Base-by-base conservation (phyloP, 1,139 yeast species). In the Ogataea hybrid region DNA sequence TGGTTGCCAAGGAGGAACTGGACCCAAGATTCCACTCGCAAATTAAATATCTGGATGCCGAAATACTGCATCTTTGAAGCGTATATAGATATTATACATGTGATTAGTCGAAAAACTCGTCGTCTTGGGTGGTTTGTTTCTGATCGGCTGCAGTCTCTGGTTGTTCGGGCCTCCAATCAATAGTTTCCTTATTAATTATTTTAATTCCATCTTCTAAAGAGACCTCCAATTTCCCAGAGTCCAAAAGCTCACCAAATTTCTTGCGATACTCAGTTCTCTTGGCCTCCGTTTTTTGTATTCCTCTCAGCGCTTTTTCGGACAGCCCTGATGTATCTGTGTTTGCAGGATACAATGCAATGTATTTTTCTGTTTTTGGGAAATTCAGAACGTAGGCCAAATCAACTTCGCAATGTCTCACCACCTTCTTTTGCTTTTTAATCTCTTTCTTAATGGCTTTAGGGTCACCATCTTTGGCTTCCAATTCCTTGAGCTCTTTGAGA, bases 311-410 rank as follows among this genome's bases (percentile, higher is more conserved):
- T 47, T 71, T 71, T 17, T 67, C 65, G 42, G 65, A 62, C 2
- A 43, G 44, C 6, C 39, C 47, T 16, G 57, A 48, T 25, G 59
- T 54, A 9, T 58, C 62, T 9, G 65, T 67, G 17, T 63, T 65
- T 16, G 63, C 64, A 8, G 86, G 87, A 59, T 79, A 92, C 47
- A 92, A 66, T 0, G 97, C 79, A 28, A 88, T 78, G 61, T 92
- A 92, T 64, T 88, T 90, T 54, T 79, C 80, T 39, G 81, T 75
- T 57, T 77, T 78, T 25, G 98, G 97, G 67, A 80, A 92, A 56
- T 84, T 71, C 14, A 81, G 73, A 16, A 84, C 79, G 58, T 92
- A 92, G 25, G 86, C 86, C 31, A 86, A 66, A 56, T 90, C 96
- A 10, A 82, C 67, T 58, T 83, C 84, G 38, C 80, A 71, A 49